These are phyloP conservation scores for Tricholomella constricta DNA, from an alignment of 768 basidiomycete species.

Conservation along the genomic window DNA sequence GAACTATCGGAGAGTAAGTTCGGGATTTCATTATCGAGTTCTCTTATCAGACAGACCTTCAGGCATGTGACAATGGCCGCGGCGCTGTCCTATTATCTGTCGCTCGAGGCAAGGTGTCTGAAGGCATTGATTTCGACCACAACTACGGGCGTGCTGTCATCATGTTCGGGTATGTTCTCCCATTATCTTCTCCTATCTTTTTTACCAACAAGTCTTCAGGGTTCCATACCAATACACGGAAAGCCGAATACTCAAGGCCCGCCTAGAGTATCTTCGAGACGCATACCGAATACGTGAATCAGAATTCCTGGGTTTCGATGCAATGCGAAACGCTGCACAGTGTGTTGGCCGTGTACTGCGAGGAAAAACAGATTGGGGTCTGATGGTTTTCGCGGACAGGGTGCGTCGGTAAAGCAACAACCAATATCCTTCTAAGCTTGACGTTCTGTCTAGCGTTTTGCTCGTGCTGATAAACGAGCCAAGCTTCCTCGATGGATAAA, in stretches of 20 bases:
- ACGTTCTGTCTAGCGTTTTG: slow-evolving; percentile 66
- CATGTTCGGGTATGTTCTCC: slow-evolving; percentile 87
- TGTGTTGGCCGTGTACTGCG: slow-evolving; percentile 97
- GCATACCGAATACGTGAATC: slow-evolving; percentile 98
- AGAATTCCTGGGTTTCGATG: slow-evolving; percentile 98
- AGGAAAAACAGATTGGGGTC: slow-evolving; percentile 98
- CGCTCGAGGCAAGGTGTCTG: slow-evolving; percentile 97
- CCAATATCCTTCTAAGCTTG: neutral
- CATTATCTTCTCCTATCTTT: neutral
- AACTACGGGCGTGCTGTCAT: slow-evolving; percentile 99
- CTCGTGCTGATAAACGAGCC: slow-evolving; percentile 88
- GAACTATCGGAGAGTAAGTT: slow-evolving; percentile 86
- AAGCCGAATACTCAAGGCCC: slow-evolving; percentile 94
- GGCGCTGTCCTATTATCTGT: slow-evolving; percentile 97
- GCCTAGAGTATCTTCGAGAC: slow-evolving; percentile 96
- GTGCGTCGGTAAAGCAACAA: slow-evolving; percentile 40
- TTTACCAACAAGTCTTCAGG: slow-evolving; percentile 39
- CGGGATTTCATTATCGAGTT: neutral
- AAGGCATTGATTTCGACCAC: slow-evolving; percentile 99
- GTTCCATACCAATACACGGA: slow-evolving; percentile 99
- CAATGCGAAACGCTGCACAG: slow-evolving; percentile 98
- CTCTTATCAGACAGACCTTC: slow-evolving; percentile 5
- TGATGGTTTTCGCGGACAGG: slow-evolving; percentile 99
- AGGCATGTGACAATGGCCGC: slow-evolving; percentile 99
- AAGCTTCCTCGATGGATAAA: slow-evolving; percentile 99